Evolutionary conservation across 2,329 filamentous ascomycete genomes (phyloP).

Genomic region (Xylaria arbuscula): DNA sequence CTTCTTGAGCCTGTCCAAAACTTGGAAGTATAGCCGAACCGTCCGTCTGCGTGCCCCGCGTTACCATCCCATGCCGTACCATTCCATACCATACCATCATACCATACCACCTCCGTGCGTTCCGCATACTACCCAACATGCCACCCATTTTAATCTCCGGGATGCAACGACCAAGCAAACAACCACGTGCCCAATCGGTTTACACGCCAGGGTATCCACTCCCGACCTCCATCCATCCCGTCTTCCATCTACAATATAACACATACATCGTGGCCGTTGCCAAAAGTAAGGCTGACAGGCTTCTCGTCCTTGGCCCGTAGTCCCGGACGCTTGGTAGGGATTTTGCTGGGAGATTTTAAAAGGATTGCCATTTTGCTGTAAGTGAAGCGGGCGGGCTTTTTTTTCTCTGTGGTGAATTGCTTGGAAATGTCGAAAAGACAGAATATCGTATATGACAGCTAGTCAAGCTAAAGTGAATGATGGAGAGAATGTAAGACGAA

Average conservation of each 20-base stretch:
- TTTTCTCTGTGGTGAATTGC: background rate
- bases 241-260: conserved; percentile 14
- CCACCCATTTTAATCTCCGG: background rate
- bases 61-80: too few relatives aligned
- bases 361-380: conserved; percentile 1
- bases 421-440: background rate
- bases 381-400: background rate
- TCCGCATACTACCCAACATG: background rate
- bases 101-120: background rate
- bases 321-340: background rate
- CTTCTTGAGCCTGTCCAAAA: too few relatives aligned
- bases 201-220: background rate
- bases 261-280: conserved; percentile 1
- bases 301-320: conserved; percentile 15
- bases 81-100: background rate
- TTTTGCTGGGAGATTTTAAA: background rate
- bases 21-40: too few relatives aligned
- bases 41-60: too few relatives aligned
- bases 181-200: background rate
- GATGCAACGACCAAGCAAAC: background rate
- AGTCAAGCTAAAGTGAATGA: background rate
- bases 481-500: too few relatives aligned
- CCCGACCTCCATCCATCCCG: background rate
- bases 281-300: conserved; percentile 22
- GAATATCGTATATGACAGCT: background rate